These are phyloP conservation scores for Pestalotiopsis sp. DNA, from an alignment of 2,329 filamentous ascomycete genomes.

Conservation along the genomic window DNA sequence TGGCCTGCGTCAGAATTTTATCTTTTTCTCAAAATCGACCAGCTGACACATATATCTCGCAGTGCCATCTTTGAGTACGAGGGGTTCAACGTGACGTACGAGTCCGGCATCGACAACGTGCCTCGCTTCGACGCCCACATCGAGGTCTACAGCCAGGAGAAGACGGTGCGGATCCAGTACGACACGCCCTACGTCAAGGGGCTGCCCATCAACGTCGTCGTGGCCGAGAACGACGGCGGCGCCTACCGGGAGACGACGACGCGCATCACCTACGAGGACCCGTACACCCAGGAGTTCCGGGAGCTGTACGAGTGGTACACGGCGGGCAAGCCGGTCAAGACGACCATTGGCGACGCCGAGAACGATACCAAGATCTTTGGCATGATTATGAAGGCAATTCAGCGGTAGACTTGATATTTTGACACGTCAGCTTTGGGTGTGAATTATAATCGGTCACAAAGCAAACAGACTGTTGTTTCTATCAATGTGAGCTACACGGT, in stretches of 20 bases:
- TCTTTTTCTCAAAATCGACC: background rate
- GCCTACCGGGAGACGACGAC: slow-evolving; percentile 32
- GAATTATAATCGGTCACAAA: too few species aligned
- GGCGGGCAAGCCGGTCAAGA: slow-evolving; percentile 26
- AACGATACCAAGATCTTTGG: slow-evolving; percentile 27
- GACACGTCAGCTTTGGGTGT: too few species aligned
- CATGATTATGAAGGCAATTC: slow-evolving; percentile 19
- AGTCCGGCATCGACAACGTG: slow-evolving; percentile 51
- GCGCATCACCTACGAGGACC: slow-evolving; percentile 27
- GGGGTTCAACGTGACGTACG: slow-evolving; percentile 48
- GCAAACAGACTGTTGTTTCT: too few species aligned
- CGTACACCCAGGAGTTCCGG: slow-evolving; percentile 28
- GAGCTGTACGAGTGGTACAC: slow-evolving; percentile 24
- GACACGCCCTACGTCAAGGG: slow-evolving; percentile 53
- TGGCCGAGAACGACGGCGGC: slow-evolving; percentile 33
- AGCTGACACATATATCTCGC: background rate
- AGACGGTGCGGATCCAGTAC: slow-evolving; percentile 49
- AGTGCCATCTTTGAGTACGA: background rate
- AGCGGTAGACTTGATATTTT: background rate
- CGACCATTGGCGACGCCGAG: slow-evolving; percentile 25
- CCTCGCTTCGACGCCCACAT: slow-evolving; percentile 49
- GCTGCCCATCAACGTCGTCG: slow-evolving; percentile 43
- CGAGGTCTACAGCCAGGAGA: slow-evolving; percentile 48
- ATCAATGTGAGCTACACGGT: too few species aligned
- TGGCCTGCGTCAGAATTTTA: background rate